A percentile compares a stretch with the other conserved stretches of the same genome.
Conservation (phyloP, 192 early-diverging fungal species). For the Paraglomus occultum region DNA sequence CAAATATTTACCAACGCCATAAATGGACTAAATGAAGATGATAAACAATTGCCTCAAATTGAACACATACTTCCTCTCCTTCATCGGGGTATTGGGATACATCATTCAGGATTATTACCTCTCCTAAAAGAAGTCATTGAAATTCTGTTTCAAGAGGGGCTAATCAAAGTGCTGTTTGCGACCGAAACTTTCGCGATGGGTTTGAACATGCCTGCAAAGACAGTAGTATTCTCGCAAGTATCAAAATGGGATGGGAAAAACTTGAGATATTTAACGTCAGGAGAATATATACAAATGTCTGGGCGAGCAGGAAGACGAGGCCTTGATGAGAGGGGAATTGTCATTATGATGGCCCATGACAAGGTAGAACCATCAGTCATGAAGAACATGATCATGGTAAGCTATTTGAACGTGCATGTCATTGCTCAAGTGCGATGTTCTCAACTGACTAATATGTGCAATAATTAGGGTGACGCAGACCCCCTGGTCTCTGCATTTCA, state of each 20-base stretch:
- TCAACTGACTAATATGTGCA: background rate
- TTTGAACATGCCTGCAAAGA: constrained; percentile 99
- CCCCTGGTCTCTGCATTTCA: constrained; percentile 95
- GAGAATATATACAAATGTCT: constrained; percentile 99
- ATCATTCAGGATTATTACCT: constrained; percentile 94
- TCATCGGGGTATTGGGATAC: constrained; percentile 91
- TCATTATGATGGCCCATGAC: constrained; percentile 95
- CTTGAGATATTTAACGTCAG: constrained; percentile 74
- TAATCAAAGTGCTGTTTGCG: constrained; percentile 97
- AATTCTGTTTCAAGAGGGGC: constrained; percentile 95
- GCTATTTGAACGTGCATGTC: too few relatives aligned
- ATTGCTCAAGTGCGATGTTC: too few relatives aligned
- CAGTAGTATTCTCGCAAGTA: constrained; percentile 93
- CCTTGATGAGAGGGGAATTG: constrained; percentile 94
- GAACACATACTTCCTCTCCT: constrained; percentile 89
- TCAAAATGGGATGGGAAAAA: constrained; percentile 93
- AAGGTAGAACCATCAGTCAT: constrained; percentile 92
- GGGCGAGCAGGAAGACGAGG: constrained; percentile 97
- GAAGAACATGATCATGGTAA: constrained; percentile 87
- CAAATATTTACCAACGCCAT: constrained; percentile 89
- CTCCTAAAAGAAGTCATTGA: constrained; percentile 97
- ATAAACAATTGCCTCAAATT: constrained; percentile 88
- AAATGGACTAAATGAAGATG: constrained; percentile 79
- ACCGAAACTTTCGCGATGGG: constrained; percentile 99
- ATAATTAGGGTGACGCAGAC: constrained; percentile 61